Base-by-base conservation (phyloP, 192 early-diverging fungal genomes). In the Coemansia sp. region DNA sequence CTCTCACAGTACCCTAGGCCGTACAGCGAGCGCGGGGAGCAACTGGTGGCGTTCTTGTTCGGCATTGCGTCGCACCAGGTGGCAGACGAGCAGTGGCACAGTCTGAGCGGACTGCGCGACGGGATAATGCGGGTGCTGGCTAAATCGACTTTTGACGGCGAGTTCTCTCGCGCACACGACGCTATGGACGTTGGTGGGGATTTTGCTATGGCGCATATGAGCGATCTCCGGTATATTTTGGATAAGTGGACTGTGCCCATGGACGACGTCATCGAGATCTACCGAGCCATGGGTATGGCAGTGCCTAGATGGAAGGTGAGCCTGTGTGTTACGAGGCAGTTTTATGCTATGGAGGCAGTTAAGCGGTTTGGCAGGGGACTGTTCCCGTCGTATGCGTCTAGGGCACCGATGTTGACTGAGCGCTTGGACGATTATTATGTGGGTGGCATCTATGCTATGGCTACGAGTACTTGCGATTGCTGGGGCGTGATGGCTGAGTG, bases 401-500 rank as follows among this genome's bases (percentile, higher is more conserved):
- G 86, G 80, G 85, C 89, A 9, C 93, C 93, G 1, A 93, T 93
- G 70, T 74, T 96, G 62, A 85, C 87, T 1, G 92, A 94, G 68
- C 77, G 91, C 14, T 69, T 92, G 34, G 84, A 89, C 46, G 73
- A 84, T 21, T 94, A 96, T 53, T 86, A 88, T 67, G 76, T 86
- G 46, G 93, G 94, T 21, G 94, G 92, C 4, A 44, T 85, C 34
- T 72, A 61, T 44, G 66, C 70, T 4, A 82, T 78, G 79, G 72
- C 76, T 11, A 64, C 75, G 10, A 17, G 57, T 5, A 84, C 76
- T 15, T 62, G 39, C 25, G 63, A 69, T 4, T 85, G 73, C 68
- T 86, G 82, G 76, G 51, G 62, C 44, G 15, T 60, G 27, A 51
- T 79, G 39, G 66, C 77, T 51, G 70, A 69, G 38, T 80, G 76